phyloP scores from a whole-genome alignment of 805 yeast species.

The Candida manassasensis region DNA sequence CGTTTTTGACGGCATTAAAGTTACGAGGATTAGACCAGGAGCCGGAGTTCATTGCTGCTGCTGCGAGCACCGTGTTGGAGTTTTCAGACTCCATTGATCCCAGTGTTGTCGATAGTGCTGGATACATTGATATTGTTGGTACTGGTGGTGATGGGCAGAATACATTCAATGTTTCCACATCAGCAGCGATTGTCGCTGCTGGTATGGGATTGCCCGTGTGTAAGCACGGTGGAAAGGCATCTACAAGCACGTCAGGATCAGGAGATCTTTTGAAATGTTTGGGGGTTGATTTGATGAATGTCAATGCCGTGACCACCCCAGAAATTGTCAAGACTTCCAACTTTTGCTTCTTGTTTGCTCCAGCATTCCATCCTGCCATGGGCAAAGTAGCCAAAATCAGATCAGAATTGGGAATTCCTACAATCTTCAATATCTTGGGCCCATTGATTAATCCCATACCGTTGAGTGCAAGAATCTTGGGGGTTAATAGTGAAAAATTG shows the following conservation, averaged over 20 bases:
- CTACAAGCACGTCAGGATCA: conserved; percentile 89
- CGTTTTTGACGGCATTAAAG: conserved; percentile 77
- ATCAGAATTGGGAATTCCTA: conserved; percentile 76
- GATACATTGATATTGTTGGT: conserved; percentile 87
- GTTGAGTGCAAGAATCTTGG: conserved; percentile 72
- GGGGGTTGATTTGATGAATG: conserved; percentile 78
- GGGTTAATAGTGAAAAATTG: conserved; percentile 75
- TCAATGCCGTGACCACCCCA: conserved; percentile 60
- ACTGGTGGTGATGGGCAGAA: conserved; percentile 99
- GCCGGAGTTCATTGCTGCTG: conserved; percentile 79
- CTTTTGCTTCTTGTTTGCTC: conserved; percentile 81
- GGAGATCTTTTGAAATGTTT: conserved; percentile 79
- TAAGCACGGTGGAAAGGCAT: conserved; percentile 97
- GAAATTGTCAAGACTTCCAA: conserved; percentile 44
- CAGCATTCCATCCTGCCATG: conserved; percentile 92
- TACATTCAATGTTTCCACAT: conserved; percentile 93
- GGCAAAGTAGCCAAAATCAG: conserved; percentile 76
- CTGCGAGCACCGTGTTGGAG: conserved; percentile 69
- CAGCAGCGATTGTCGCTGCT: conserved; percentile 90
- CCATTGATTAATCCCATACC: conserved; percentile 93
- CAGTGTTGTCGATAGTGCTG: conserved; percentile 39
- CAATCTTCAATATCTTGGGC: conserved; percentile 91
- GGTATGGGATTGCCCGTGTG: conserved; percentile 81
- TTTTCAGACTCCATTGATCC: conserved; percentile 55
- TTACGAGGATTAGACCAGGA: conserved; percentile 72